A percentile compares a stretch with the other conserved stretches of the same genome.
Conservation (phyloP, 306 rosid species). For the Dalbergia cochinchinensis region DNA sequence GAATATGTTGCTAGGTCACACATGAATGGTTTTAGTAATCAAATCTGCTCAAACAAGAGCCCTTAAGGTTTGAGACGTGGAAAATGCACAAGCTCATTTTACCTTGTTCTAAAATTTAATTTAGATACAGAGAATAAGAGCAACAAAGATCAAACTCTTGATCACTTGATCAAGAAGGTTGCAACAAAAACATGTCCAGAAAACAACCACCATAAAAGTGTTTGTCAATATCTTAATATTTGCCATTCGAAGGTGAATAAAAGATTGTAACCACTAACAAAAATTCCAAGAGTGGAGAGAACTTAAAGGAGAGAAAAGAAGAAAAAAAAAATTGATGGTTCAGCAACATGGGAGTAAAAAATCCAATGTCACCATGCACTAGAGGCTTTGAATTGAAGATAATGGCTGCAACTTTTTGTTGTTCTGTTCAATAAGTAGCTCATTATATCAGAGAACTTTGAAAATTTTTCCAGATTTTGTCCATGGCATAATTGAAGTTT, state of each 20-base stretch:
- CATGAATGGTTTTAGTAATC: background rate
- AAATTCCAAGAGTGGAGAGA: background rate
- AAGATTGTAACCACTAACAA: background rate
- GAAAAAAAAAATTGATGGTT: background rate
- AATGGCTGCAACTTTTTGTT: background rate
- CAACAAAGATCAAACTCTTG: background rate
- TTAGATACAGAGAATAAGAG: background rate
- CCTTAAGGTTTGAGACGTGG: background rate
- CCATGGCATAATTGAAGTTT: background rate
- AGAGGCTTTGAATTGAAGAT: conserved; percentile 20
- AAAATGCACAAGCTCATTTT: background rate
- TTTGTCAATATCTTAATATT: background rate
- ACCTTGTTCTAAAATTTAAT: background rate
- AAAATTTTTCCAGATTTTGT: background rate
- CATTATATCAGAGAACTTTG: background rate
- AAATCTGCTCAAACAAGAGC: background rate
- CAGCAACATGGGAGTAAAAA: conserved; percentile 6
- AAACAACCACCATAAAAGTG: conserved; percentile 3
- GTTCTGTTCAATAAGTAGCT: background rate
- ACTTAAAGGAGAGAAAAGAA: background rate
- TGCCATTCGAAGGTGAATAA: background rate
- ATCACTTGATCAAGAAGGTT: conserved; percentile 13
- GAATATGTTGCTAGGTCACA: background rate
- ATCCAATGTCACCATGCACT: conserved; percentile 15
- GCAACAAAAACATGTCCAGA: background rate